Conservation (phyloP, 305 asterid species). For the Fraxinus sp. region DNA sequence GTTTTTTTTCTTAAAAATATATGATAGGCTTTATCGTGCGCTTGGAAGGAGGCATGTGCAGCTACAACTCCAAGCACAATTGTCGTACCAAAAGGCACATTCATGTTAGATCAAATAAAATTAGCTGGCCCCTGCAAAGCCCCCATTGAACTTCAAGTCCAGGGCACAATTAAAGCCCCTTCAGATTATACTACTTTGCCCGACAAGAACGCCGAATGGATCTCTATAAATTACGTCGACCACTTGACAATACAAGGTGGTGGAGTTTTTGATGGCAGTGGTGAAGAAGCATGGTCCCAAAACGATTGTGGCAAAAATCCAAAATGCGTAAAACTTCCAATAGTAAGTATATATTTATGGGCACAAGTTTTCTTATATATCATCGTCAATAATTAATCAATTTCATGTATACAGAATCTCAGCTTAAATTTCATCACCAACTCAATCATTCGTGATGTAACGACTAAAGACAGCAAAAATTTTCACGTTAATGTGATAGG, state of each 20-base stretch:
- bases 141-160: conserved; percentile 16
- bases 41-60: conserved; percentile 30
- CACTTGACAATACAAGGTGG: conserved; percentile 23
- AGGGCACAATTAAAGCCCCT: conserved; percentile 24
- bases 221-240: conserved; percentile 11
- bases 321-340: not conserved
- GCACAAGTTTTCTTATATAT: not conserved
- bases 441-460: conserved; percentile 37
- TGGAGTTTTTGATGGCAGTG: conserved; percentile 29
- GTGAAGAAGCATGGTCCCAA: not conserved
- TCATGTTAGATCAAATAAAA: conserved; percentile 8
- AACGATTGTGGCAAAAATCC: conserved; percentile 6
- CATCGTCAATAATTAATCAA: not conserved
- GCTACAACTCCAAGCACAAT: conserved; percentile 19
- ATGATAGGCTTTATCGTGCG: conserved; percentile 17
- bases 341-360: conserved; percentile 10
- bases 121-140: conserved; percentile 27
- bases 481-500: conserved; percentile 43
- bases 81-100: conserved; percentile 28
- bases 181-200: not conserved
- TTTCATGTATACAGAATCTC: conserved; percentile 29
- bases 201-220: conserved; percentile 13
- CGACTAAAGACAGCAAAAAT: conserved; percentile 50
- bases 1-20: not conserved
- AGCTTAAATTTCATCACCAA: conserved; percentile 48